Evolutionary conservation across 1,139 yeast genomes (phyloP).

Genomic region (Candida pseudoviswanathii): DNA sequence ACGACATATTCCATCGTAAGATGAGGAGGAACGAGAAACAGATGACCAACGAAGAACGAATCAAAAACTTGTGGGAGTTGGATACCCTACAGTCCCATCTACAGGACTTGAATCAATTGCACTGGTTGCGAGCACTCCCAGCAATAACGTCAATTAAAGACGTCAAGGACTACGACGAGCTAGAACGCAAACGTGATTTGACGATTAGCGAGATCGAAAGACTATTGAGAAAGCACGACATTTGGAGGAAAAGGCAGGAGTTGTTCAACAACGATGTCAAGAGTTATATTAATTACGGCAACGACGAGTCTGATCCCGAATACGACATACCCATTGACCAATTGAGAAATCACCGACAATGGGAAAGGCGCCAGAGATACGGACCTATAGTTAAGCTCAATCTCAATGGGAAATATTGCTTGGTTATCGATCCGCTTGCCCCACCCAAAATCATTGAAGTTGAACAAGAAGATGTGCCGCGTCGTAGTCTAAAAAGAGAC

Average conservation of each 20-base stretch:
- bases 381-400: slow-evolving; percentile 31
- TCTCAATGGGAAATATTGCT: slow-evolving; percentile 30
- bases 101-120: slow-evolving; percentile 48
- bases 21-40: slow-evolving; percentile 70
- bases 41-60: slow-evolving; percentile 60
- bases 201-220: slow-evolving; percentile 54
- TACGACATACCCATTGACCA: slow-evolving; percentile 25
- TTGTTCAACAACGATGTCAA: slow-evolving; percentile 29
- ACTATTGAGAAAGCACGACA: slow-evolving; percentile 50
- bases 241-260: slow-evolving; percentile 41
- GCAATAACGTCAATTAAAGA: slow-evolving; percentile 57
- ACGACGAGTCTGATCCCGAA: slow-evolving; percentile 14
- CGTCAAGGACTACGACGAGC: slow-evolving; percentile 47
- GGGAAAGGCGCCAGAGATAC: slow-evolving; percentile 20
- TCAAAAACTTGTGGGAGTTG: slow-evolving; percentile 50
- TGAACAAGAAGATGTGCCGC: background rate
- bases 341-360: slow-evolving; percentile 22
- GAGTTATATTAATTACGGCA: slow-evolving; percentile 9
- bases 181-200: slow-evolving; percentile 48
- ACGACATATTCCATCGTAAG: slow-evolving; percentile 53
- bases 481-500: background rate
- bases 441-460: slow-evolving; percentile 25
- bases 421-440: slow-evolving; percentile 33
- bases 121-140: slow-evolving; percentile 58
- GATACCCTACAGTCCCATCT: slow-evolving; percentile 50